Evolutionary conservation across 2,329 filamentous ascomycete genomes (phyloP), one percentile per base, ranked within the genome.

Genomic region (Colletotrichum sp.): DNA sequence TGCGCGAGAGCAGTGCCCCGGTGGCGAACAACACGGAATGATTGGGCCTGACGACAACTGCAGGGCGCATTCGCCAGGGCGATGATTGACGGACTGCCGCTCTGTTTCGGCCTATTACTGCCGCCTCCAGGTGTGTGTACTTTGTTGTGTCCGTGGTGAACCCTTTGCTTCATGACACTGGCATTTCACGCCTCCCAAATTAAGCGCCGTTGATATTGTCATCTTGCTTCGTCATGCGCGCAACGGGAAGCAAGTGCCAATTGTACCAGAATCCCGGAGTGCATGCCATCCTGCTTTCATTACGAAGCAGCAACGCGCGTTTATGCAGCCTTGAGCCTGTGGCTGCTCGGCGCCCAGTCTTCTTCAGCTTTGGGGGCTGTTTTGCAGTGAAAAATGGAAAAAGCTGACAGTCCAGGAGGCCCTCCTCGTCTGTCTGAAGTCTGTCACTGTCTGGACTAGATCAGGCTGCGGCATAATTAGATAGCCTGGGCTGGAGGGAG

Each of bases 31-130:
- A 8, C n/a, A 12, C 16, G 24, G 34, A 32, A 15, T 61, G 69
- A 72, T 72, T 75, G 69, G 72, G 55, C 64, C 63, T 32, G 63
- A 55, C 34, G 55, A 72, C 36, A 21, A 32, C 60, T 24, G 69
- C 57, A 72, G 69, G 73, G 73, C 73, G 73, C 52, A 67, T 34
- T 67, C 30, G 26, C 18, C 72, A 75, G 72, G 69, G 72, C 32
- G 21, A 38, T 75, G 67, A 55, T 74, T 75, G 72, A 72, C 38
- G 36, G 69, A 75, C 69, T 75, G 36, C 68, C 61, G 72, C 68
- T 21, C 10, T 71, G 67, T 58, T 58, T 71, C 30, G 24, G 58
- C 66, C 38, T 34, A 15, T 28, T 61, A 16, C n/a, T 52, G n/a
- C 6, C 12, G 43, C 43, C 43, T 52, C 55, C 13, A 8, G 28